phyloP scores from a whole-genome alignment of 225 moss, liverwort and hornwort species.

The Antitrichia curtipendula region DNA sequence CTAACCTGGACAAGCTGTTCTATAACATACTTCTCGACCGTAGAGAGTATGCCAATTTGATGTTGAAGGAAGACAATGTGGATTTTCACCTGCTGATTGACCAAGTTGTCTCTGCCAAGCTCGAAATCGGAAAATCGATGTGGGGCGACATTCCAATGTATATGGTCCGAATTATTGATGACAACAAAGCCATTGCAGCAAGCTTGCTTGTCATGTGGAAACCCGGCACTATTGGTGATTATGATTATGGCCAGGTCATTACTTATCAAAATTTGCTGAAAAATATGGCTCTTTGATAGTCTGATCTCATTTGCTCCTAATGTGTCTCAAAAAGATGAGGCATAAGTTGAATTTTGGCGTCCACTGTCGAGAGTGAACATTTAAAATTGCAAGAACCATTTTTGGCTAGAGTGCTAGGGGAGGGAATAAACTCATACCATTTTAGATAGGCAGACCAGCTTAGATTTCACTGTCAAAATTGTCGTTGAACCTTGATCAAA shows the following conservation, averaged over 20 bases:
- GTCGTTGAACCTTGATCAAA: background rate
- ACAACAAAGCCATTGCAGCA: conserved; percentile 26
- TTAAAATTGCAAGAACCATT: background rate
- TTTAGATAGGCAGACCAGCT: background rate
- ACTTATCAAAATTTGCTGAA: conserved; percentile 49
- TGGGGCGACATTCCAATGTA: conserved; percentile 68
- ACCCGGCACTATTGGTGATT: conserved; percentile 57
- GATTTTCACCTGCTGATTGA: conserved; percentile 78
- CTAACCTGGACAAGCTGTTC: conserved; percentile 56
- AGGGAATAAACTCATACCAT: background rate
- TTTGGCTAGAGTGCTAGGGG: background rate
- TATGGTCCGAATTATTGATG: conserved; percentile 56
- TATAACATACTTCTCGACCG: conserved; percentile 56
- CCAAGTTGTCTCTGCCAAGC: conserved; percentile 50
- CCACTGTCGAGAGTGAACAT: background rate
- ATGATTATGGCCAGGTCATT: conserved; percentile 70
- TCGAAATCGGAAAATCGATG: conserved; percentile 53
- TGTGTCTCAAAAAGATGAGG: background rate
- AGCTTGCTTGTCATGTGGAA: conserved; percentile 91
- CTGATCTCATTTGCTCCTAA: conserved; percentile 12
- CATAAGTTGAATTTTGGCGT: background rate
- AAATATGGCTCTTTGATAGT: conserved; percentile 68
- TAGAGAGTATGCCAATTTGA: conserved; percentile 81
- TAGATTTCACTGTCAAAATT: background rate
- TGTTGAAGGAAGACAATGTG: conserved; percentile 82